phyloP scores from a whole-genome alignment of 1,284 basidiomycete genomes.

The Singerocomus inundabilis region DNA sequence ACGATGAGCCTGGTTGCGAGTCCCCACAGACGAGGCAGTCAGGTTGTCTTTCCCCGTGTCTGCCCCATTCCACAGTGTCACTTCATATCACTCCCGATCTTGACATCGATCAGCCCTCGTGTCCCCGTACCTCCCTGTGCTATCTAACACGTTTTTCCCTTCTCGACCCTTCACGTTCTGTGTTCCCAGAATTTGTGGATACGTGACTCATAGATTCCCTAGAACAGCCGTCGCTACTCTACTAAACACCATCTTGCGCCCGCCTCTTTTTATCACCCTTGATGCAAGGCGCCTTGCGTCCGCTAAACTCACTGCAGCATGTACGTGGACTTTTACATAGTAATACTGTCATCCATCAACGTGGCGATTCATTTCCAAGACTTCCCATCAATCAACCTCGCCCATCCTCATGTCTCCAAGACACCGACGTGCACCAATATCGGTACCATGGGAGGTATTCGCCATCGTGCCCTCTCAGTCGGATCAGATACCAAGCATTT shows the following conservation, averaged over 20 bases:
- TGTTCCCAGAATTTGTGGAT: not conserved
- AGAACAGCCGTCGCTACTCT: slow-evolving; percentile 4
- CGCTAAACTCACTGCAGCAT: not conserved
- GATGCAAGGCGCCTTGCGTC: not conserved
- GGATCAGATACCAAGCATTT: not conserved
- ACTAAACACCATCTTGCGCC: not conserved
- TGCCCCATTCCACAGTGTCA: slow-evolving; percentile 8
- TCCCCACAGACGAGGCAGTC: too few relatives aligned
- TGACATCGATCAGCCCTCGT: slow-evolving; percentile 10
- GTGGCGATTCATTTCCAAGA: not conserved
- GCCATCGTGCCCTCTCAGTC: not conserved
- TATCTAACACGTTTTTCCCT: slow-evolving; percentile 13
- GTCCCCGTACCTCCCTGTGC: not conserved
- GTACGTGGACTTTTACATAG: not conserved
- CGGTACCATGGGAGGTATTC: not conserved
- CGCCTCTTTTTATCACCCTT: slow-evolving; percentile 10
- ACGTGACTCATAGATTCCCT: not conserved
- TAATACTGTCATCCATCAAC: not conserved
- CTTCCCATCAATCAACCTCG: not conserved
- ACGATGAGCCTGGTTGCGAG: not conserved
- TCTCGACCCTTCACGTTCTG: not conserved
- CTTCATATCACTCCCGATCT: slow-evolving; percentile 19
- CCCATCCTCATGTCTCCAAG: not conserved
- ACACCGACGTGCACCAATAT: not conserved
- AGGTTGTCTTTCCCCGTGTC: slow-evolving; percentile 2